Evolutionary conservation across 495 filamentous ascomycete genomes (phyloP).

Genomic region (Lepraria neglecta): DNA sequence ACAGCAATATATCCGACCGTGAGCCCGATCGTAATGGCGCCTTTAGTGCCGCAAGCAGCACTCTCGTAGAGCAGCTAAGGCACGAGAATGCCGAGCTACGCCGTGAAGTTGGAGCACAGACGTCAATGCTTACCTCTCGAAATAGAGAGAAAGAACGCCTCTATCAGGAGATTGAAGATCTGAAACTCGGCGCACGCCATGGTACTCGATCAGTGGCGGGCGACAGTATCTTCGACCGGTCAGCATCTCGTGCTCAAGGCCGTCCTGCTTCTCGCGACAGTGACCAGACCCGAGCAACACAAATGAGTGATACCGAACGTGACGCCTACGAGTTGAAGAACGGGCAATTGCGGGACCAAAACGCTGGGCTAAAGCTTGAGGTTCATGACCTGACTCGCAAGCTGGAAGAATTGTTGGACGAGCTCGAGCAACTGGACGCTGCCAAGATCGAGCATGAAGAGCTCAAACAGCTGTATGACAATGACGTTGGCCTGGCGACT

Average conservation of each 20-base stretch:
- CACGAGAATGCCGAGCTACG: constrained; percentile 90
- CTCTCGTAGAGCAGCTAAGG: constrained; percentile 71
- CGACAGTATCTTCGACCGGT: constrained; percentile 88
- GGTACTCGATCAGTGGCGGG: constrained; percentile 60
- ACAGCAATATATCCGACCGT: constrained; percentile 54
- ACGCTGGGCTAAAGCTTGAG: constrained; percentile 75
- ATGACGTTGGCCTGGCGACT: constrained; percentile 67
- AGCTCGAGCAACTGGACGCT: constrained; percentile 57
- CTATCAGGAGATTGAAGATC: constrained; percentile 93
- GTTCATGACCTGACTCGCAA: constrained; percentile 75
- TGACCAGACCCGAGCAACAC: constrained; percentile 59
- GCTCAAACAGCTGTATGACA: constrained; percentile 57
- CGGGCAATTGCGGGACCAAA: constrained; percentile 75
- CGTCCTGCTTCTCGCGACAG: constrained; percentile 67
- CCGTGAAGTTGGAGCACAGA: constrained; percentile 89
- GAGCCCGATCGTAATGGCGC: constrained; percentile 51
- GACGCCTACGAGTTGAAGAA: constrained; percentile 80
- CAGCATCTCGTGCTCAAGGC: constrained; percentile 75
- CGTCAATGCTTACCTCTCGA: constrained; percentile 93
- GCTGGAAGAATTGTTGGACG: constrained; percentile 59
- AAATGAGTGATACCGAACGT: constrained; percentile 70
- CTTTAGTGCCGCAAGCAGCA: constrained; percentile 53
- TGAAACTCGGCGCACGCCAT: constrained; percentile 78
- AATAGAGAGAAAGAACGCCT: constrained; percentile 92
- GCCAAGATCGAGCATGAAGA: constrained; percentile 53